phyloP scores from a whole-genome alignment of 176 grass and related monocot species.

The Melocanna baccifera region DNA sequence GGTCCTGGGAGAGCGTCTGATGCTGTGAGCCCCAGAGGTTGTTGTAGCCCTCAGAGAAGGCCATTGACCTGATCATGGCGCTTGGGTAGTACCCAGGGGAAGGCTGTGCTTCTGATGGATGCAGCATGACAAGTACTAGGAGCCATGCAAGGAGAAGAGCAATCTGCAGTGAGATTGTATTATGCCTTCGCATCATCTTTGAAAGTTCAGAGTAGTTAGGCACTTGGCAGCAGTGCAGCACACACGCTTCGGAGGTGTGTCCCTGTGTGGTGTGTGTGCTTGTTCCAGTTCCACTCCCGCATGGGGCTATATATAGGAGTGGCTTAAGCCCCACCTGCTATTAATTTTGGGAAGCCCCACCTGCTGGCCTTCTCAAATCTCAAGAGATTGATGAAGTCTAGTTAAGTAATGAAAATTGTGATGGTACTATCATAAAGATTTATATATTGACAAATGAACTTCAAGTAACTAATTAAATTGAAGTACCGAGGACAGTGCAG shows the following conservation, averaged over 20 bases:
- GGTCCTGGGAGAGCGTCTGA: conserved; percentile 60
- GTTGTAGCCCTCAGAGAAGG: conserved; percentile 51
- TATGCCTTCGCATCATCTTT: neutral
- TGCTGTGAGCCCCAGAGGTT: conserved; percentile 82
- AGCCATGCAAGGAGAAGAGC: conserved; percentile 24
- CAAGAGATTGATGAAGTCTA: neutral
- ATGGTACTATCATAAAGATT: neutral
- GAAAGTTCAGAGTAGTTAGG: too few species aligned
- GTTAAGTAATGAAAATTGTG: neutral
- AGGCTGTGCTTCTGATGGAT: conserved; percentile 47
- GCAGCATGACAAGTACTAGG: conserved; percentile 13
- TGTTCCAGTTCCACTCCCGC: neutral
- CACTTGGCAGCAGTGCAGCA: neutral
- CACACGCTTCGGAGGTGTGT: neutral
- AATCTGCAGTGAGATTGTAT: neutral
- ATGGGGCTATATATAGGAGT: conserved; percentile 27
- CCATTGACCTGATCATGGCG: conserved; percentile 34
- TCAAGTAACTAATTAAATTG: neutral
- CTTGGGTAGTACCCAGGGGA: conserved; percentile 83
- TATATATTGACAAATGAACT: neutral
- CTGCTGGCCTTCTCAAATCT: too few species aligned
- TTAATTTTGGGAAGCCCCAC: neutral
- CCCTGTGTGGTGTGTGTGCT: neutral
- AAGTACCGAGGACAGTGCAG: too few species aligned
- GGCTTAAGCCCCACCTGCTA: neutral